Base-by-base conservation (phyloP, 2,329 filamentous ascomycete genomes). In the Meredithiella fracta region DNA sequence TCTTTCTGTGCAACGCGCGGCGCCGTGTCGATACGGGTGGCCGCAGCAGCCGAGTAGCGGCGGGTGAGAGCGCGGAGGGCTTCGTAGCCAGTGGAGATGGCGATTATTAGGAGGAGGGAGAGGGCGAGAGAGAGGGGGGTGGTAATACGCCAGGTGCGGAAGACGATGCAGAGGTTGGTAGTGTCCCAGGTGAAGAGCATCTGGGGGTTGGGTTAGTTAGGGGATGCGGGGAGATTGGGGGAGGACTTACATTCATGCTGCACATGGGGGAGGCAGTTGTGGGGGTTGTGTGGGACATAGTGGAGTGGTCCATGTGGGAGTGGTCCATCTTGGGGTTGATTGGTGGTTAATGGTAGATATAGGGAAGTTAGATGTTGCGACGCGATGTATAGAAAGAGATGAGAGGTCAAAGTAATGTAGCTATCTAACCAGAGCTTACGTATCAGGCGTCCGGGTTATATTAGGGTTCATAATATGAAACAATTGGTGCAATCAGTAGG, bases 181-280 rank as follows among this genome's bases (percentile, higher is more conserved):
- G 90, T 91, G 68, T 89, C 81, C 91, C 91, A 98, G 60, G 89
- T 97, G 74, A 98, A 98, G 62, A 97, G 81, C 91, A 96, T 97
- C 89, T 95, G 55, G 47, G 9, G 47, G 8, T 20, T 15, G 34
- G 6, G 7, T 4, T 4, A 38, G 26, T 11, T 29, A 11, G 17
- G 42, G 34, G 25, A 34, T 26, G 47, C 59, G 29, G 26, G 31
- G 14, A 11, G 25, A 29, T 14, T 40, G 17, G 37, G 34, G 17
- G 51, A 31, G 58, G 53, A 64, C 83, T 64, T 72, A 91, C 90
- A 69, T 90, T 95, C 88, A 96, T 96, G 69, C 75, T 90, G 77
- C 90, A 96, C 74, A 82, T 80, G 62, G 71, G 75, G 64, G 78
- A 77, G 61, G 71, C 70, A 63, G 73, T 74, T 74, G 64, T 67